Evolutionary conservation across 352 stramenopile genomes (phyloP).

Genomic region (Phytophthora capsici): DNA sequence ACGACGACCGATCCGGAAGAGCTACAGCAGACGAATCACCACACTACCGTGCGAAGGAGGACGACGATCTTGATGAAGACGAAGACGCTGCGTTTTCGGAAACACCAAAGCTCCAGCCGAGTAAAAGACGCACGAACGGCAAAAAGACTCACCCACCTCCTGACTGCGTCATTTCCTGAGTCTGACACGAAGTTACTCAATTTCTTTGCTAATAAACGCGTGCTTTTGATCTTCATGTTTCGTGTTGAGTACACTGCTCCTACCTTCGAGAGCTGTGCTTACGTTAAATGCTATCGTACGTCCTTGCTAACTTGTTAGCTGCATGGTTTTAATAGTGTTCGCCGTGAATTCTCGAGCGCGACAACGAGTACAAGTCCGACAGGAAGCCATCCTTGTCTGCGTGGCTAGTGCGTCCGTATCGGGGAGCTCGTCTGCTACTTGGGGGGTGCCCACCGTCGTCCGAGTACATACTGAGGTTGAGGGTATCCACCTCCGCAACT

Average conservation of each 20-base stretch:
- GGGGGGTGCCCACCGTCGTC: slow-evolving; percentile 24
- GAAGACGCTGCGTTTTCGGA: slow-evolving; percentile 7
- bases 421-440: slow-evolving; percentile 29
- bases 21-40: slow-evolving; percentile 14
- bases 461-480: slow-evolving; percentile 37
- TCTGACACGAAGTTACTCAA: not conserved
- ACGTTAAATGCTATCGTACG: slow-evolving; percentile 42
- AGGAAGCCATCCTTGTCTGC: slow-evolving; percentile 52
- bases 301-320: slow-evolving; percentile 24
- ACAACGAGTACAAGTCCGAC: slow-evolving; percentile 50
- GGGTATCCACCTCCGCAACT: slow-evolving; percentile 25
- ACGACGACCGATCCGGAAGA: not conserved
- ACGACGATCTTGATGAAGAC: slow-evolving; percentile 26
- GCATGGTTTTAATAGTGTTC: slow-evolving; percentile 34
- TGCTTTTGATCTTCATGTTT: slow-evolving; percentile 26
- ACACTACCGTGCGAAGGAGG: not conserved
- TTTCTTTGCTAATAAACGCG: not conserved
- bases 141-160: slow-evolving; percentile 57
- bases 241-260: slow-evolving; percentile 25
- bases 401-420: slow-evolving; percentile 42
- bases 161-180: slow-evolving; percentile 47
- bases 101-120: slow-evolving; percentile 27
- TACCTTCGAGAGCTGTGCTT: slow-evolving; percentile 34
- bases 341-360: slow-evolving; percentile 38
- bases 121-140: slow-evolving; percentile 72